Evolutionary conservation across 768 basidiomycete species (phyloP).

Genomic region (Multifurca ochricompacta): DNA sequence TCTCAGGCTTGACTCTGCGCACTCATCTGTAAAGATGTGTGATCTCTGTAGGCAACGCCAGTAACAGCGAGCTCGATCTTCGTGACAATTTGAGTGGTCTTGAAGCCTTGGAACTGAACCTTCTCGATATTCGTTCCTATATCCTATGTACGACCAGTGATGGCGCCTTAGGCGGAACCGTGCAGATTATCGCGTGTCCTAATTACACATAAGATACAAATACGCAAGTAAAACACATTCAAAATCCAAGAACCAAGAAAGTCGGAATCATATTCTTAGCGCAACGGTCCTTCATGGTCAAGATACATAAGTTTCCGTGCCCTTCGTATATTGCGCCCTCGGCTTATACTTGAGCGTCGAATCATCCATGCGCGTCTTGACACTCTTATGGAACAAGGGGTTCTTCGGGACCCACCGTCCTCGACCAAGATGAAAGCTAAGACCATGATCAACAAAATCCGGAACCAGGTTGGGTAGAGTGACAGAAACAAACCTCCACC

Average conservation of each 20-base stretch:
- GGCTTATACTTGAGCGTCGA: constrained; percentile 47
- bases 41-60: no score
- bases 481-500: constrained; percentile 41
- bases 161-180: no score
- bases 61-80: no score
- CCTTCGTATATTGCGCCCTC: constrained; percentile 41
- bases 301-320: constrained; percentile 42
- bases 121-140: no score
- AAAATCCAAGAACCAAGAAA: not conserved
- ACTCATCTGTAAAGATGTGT: no score
- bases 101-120: no score
- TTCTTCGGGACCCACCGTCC: constrained; percentile 43
- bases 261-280: not conserved
- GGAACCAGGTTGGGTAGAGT: not conserved
- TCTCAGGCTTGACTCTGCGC: no score
- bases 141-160: no score
- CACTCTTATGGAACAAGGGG: constrained; percentile 58
- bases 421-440: constrained; percentile 47
- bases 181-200: not conserved
- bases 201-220: not conserved
- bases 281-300: constrained; percentile 17
- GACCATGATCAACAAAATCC: not conserved
- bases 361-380: constrained; percentile 49
- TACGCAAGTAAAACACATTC: not conserved
- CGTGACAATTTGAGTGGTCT: no score